phyloP scores from a whole-genome alignment of 257 asterid genomes.

The Nicotiana obtusifolia region DNA sequence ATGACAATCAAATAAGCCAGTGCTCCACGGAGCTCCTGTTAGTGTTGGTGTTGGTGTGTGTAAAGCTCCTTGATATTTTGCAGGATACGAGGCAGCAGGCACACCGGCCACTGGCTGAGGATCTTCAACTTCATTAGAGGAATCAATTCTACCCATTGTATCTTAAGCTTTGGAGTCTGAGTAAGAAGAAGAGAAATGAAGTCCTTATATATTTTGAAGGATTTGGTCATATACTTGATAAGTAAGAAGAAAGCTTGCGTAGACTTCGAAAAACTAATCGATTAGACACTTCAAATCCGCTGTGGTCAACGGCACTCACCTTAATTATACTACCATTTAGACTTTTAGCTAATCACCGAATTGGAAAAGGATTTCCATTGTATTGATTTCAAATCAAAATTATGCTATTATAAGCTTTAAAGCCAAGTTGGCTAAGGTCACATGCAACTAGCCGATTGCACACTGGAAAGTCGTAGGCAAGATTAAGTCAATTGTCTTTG shows the following conservation, averaged over 20 bases:
- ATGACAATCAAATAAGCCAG: constrained; percentile 29
- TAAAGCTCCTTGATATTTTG: not conserved
- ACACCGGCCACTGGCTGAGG: not conserved
- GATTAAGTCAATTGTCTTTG: not conserved
- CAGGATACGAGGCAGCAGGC: constrained; percentile 6
- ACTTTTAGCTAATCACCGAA: not conserved
- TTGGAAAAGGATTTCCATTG: not conserved
- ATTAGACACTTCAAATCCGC: not conserved
- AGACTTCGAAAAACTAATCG: not conserved
- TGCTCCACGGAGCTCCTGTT: constrained; percentile 25
- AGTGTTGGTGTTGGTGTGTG: not conserved
- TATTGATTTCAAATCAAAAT: not conserved
- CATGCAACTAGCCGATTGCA: not conserved
- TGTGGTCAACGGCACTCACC: not conserved
- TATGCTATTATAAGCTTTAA: not conserved
- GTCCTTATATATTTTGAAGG: not conserved
- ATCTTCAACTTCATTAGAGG: not conserved
- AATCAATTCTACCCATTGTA: constrained; percentile 20
- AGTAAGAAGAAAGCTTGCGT: not conserved
- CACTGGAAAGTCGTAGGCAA: not conserved
- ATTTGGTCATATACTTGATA: not conserved
- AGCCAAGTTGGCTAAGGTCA: constrained; percentile 1
- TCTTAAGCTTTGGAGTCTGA: not conserved
- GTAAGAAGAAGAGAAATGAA: not conserved
- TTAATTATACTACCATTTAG: not conserved